Conservation (phyloP, 2,329 filamentous ascomycete genomes). For the Verticillium klebahnii region DNA sequence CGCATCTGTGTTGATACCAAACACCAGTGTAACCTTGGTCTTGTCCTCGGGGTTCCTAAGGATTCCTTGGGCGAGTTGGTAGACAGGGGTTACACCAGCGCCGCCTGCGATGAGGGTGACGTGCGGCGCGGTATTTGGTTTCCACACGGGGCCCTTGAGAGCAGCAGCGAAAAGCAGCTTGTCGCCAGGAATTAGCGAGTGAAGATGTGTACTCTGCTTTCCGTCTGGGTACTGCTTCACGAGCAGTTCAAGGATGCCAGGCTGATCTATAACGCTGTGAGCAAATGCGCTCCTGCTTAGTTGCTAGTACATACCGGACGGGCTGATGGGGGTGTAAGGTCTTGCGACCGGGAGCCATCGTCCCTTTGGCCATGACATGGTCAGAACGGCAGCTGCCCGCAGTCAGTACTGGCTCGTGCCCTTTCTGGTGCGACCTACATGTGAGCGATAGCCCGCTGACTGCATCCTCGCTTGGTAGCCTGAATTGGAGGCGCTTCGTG, state of each 20-base stretch:
- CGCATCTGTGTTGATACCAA: conserved; percentile 59
- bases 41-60: conserved; percentile 56
- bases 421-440: neutral
- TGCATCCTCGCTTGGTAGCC: neutral
- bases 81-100: conserved; percentile 68
- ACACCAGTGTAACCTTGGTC: conserved; percentile 61
- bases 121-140: conserved; percentile 40
- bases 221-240: conserved; percentile 66
- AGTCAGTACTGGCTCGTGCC: neutral
- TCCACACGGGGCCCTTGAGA: conserved; percentile 51
- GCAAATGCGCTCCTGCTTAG: neutral
- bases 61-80: conserved; percentile 59
- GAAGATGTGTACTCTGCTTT: conserved; percentile 60
- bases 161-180: conserved; percentile 52
- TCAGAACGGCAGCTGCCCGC: neutral
- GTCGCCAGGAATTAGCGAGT: conserved; percentile 59
- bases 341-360: neutral
- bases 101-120: conserved; percentile 67
- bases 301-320: neutral
- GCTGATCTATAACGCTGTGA: conserved; percentile 35
- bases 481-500: conserved; percentile 2
- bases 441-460: conserved; percentile 2
- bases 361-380: conserved; percentile 1
- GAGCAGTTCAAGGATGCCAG: conserved; percentile 57
- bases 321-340: conserved; percentile 2